Evolutionary conservation across 2,329 filamentous ascomycete species (phyloP), one percentile per base, ranked within the genome.

Genomic region (Colletotrichum shisoi): DNA sequence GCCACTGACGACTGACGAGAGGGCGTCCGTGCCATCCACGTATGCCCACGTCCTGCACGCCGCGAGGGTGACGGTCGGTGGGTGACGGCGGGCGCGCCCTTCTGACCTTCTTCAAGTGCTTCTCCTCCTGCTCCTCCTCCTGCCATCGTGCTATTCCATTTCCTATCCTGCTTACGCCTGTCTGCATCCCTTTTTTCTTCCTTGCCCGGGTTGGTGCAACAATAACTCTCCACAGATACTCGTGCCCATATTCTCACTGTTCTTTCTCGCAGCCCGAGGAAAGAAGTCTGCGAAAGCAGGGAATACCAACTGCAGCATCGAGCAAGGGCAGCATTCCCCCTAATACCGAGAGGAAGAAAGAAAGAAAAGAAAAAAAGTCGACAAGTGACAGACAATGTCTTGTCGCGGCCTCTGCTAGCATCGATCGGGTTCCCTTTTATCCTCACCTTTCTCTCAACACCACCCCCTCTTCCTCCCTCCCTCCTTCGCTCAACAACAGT

Each of bases 321-420:
- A 63, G 24, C 53, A 37, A 53, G 46, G 63, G 40, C 40, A 31
- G 31, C 52, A 12, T 44, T 34, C 19, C 12, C 12, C 17, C 21
- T 12, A 3, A 9, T 7, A 12, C 39, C 42, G 15, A 31, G 21
- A 4, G 21, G 12, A 48, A 31, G 21, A 45, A 37, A 3, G 27
- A 63, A 54, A 42, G 61, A 52, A 27, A 17, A 39, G 5, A 53
- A 21, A 21, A 15, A 48, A 17, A 58, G 34, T 63, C 57, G 56
- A 68, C 46, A 57, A 66, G 49, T 61, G 62, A 68, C 52, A 61
- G 37, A 61, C 21, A 57, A 66, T 66, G 65, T 56, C 56, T 59
- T 19, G 62, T 49, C 34, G 65, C 62, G 31, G 44, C 46, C 19
- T 52, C 65, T 57, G 44, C 60, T 57, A 52, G 31, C 51, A 56